phyloP scores from a whole-genome alignment of 257 asterid species.

The Capsicum chinense region DNA sequence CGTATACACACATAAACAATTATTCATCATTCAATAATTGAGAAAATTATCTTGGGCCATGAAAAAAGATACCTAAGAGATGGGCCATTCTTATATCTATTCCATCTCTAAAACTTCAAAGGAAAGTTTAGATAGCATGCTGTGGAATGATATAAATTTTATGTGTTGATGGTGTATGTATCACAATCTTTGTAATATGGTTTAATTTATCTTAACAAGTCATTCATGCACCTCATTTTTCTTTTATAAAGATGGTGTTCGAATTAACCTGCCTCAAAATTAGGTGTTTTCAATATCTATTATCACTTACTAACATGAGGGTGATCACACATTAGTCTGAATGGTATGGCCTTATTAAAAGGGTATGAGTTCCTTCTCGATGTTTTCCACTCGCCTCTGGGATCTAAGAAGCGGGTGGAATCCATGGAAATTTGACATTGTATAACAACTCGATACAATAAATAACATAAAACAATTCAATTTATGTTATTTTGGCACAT shows the following conservation, averaged over 20 bases:
- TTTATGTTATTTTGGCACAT: too few species aligned
- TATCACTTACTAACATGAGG: too few species aligned
- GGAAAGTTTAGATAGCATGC: neutral
- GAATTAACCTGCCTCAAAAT: neutral
- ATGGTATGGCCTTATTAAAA: too few species aligned
- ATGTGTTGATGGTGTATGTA: neutral
- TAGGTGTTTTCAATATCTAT: too few species aligned
- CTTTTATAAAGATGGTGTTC: neutral
- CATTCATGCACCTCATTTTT: neutral
- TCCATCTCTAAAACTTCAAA: neutral
- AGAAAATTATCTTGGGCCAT: neutral
- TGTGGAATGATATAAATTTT: neutral
- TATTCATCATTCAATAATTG: conserved; percentile 6
- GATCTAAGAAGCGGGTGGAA: too few species aligned
- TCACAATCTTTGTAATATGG: neutral
- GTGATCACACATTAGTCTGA: too few species aligned
- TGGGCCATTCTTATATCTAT: neutral
- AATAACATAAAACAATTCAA: too few species aligned
- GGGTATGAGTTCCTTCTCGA: neutral
- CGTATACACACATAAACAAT: neutral
- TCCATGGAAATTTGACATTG: too few species aligned
- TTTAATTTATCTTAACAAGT: neutral
- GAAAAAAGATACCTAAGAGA: neutral
- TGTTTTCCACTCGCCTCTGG: neutral
- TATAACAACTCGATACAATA: too few species aligned